A percentile compares a stretch with the other conserved stretches of the same genome.
Conservation (phyloP, 2,329 filamentous ascomycete genomes). For the Penicillium sp. region DNA sequence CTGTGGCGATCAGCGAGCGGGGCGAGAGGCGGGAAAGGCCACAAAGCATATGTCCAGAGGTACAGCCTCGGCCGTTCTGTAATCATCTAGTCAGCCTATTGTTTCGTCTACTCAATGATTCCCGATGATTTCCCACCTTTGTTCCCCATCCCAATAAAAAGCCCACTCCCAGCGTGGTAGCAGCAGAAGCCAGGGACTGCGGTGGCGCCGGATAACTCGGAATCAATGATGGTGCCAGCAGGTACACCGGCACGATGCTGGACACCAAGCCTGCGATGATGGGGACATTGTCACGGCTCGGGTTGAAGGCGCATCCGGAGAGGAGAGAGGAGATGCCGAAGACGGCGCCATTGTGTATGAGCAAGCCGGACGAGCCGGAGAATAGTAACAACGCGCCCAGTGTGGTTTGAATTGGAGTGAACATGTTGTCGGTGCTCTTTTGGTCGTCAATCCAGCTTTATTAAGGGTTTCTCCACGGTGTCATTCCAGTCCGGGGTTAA, state of each 20-base stretch:
- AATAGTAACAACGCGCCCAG: conserved; percentile 53
- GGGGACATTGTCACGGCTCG: conserved; percentile 43
- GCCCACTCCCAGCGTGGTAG: conserved; percentile 44
- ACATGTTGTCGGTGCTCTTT: conserved; percentile 39
- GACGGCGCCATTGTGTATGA: conserved; percentile 53
- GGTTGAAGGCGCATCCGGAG: conserved; percentile 42
- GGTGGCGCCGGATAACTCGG: conserved; percentile 44
- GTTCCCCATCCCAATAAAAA: conserved; percentile 53
- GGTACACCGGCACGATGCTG: conserved; percentile 44
- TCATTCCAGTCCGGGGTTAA: conserved; percentile 6
- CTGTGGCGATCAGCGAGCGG: conserved; percentile 51
- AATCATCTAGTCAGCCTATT: neutral
- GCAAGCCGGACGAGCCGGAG: conserved; percentile 50
- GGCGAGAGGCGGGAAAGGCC: conserved; percentile 51
- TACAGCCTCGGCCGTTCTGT: conserved; percentile 52
- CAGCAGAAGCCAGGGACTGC: conserved; percentile 34
- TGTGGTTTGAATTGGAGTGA: conserved; percentile 53
- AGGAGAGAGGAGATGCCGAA: conserved; percentile 53
- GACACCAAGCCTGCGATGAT: conserved; percentile 49
- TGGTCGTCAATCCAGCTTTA: neutral
- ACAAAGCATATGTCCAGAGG: conserved; percentile 57
- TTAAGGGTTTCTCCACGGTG: conserved; percentile 12
- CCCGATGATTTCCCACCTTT: conserved; percentile 41
- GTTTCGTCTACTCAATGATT: neutral
- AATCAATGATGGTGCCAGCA: conserved; percentile 46